Evolutionary conservation across 495 filamentous ascomycete genomes (phyloP).

Genomic region (Penicillium parvum): DNA sequence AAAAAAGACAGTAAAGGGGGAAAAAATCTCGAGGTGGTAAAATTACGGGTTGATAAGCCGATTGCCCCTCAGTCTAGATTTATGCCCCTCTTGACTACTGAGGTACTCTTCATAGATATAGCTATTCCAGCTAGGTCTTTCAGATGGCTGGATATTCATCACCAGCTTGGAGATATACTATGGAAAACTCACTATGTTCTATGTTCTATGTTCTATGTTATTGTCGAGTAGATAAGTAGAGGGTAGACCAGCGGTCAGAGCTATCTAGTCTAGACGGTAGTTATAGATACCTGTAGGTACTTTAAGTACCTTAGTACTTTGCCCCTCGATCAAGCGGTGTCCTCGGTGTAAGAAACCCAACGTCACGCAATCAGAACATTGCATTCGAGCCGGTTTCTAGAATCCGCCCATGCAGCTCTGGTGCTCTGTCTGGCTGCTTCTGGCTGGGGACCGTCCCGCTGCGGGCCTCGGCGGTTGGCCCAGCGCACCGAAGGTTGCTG

Average conservation of each 20-base stretch:
- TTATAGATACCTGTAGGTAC: too few species aligned
- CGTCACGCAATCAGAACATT: constrained; percentile 20
- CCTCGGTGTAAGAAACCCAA: not conserved
- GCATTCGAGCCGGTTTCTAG: constrained; percentile 21
- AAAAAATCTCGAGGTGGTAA: constrained; percentile 23
- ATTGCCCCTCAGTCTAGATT: constrained; percentile 14
- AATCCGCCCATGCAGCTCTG: constrained; percentile 16
- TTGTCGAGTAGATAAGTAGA: too few species aligned
- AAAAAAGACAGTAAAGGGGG: too few species aligned
- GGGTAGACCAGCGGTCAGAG: constrained; percentile 13
- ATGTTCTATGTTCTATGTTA: too few species aligned
- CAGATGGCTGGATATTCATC: too few species aligned
- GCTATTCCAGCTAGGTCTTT: too few species aligned
- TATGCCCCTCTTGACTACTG: too few species aligned
- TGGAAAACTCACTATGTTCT: too few species aligned
- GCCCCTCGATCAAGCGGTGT: not conserved
- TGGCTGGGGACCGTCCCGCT: constrained; percentile 14
- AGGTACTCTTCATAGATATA: not conserved
- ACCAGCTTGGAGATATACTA: too few species aligned
- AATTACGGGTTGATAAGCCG: constrained; percentile 29
- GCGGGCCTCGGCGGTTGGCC: constrained; percentile 11
- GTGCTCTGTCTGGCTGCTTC: constrained; percentile 6
- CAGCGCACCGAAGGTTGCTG: constrained; percentile 1
- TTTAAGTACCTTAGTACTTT: not conserved
- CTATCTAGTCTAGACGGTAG: too few species aligned